These are phyloP conservation scores for Perilla frutescens DNA, from an alignment of 257 asterid species.

Conservation along the genomic window DNA sequence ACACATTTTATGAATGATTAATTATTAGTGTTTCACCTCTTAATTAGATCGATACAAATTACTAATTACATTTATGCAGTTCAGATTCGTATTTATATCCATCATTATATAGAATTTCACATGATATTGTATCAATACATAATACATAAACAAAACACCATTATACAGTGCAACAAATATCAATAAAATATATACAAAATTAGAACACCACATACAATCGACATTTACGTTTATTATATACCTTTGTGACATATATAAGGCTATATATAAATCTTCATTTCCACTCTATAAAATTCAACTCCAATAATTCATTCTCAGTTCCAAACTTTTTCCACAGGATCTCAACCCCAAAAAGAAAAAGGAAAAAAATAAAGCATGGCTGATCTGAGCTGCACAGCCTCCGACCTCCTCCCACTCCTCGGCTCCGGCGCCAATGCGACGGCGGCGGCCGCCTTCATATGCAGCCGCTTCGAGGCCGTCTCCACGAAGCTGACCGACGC, in stretches of 20 bases:
- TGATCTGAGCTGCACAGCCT: constrained; percentile 49
- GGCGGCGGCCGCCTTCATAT: constrained; percentile 58
- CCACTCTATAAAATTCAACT: constrained; percentile 25
- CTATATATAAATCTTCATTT: constrained; percentile 3
- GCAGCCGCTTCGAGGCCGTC: constrained; percentile 52
- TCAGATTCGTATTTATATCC: too few relatives aligned
- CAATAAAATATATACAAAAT: neutral
- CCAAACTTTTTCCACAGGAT: neutral
- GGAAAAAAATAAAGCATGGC: constrained; percentile 27
- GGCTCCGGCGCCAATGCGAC: constrained; percentile 61
- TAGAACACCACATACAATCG: neutral
- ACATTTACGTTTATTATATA: neutral
- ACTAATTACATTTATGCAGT: too few relatives aligned
- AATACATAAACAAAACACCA: too few relatives aligned
- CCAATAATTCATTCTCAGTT: constrained; percentile 16
- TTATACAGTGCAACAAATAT: neutral
- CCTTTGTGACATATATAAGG: neutral
- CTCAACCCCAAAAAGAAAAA: neutral
- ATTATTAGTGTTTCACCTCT: too few relatives aligned
- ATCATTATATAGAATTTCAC: too few relatives aligned
- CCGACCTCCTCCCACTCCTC: constrained; percentile 65
- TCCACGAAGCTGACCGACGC: constrained; percentile 48
- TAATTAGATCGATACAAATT: too few relatives aligned
- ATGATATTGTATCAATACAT: too few relatives aligned
- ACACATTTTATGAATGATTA: too few relatives aligned